Evolutionary conservation across 225 moss, liverwort and hornwort genomes (phyloP).

Genomic region (Marchantia paleacea): DNA sequence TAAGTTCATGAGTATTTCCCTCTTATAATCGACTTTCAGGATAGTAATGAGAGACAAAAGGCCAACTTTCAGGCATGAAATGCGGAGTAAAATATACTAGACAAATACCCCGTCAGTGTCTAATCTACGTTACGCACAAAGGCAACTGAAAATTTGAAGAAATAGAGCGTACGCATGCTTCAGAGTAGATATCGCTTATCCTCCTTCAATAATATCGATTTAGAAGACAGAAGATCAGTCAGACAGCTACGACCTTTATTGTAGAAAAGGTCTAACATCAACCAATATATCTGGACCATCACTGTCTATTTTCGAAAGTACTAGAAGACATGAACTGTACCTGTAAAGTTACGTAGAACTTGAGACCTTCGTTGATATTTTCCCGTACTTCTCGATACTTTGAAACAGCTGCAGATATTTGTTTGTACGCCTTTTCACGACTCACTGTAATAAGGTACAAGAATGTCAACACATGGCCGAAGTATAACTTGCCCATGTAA

Average conservation of each 20-base stretch:
- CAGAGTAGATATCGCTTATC: too few relatives aligned
- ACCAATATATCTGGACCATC: too few relatives aligned
- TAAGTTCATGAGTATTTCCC: too few relatives aligned
- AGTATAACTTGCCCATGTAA: neutral
- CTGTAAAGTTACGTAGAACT: slow-evolving; percentile 98
- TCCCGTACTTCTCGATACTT: slow-evolving; percentile 97
- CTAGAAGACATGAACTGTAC: slow-evolving; percentile 25
- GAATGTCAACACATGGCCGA: neutral
- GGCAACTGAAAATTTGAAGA: too few relatives aligned
- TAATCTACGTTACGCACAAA: too few relatives aligned
- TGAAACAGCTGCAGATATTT: slow-evolving; percentile 72
- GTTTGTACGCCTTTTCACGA: slow-evolving; percentile 83
- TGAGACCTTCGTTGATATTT: slow-evolving; percentile 97
- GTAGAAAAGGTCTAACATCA: too few relatives aligned
- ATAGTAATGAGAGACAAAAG: neutral
- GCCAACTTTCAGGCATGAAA: too few relatives aligned
- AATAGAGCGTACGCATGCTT: too few relatives aligned
- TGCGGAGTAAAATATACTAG: neutral
- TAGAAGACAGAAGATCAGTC: too few relatives aligned
- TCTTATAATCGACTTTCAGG: neutral
- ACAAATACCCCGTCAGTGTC: neutral
- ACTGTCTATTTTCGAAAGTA: too few relatives aligned
- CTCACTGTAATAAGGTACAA: slow-evolving; percentile 23
- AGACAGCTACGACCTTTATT: too few relatives aligned
- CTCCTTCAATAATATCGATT: too few relatives aligned